These are phyloP conservation scores for Lachancea sp. DNA, from an alignment of 805 yeast species.

Conservation along the genomic window DNA sequence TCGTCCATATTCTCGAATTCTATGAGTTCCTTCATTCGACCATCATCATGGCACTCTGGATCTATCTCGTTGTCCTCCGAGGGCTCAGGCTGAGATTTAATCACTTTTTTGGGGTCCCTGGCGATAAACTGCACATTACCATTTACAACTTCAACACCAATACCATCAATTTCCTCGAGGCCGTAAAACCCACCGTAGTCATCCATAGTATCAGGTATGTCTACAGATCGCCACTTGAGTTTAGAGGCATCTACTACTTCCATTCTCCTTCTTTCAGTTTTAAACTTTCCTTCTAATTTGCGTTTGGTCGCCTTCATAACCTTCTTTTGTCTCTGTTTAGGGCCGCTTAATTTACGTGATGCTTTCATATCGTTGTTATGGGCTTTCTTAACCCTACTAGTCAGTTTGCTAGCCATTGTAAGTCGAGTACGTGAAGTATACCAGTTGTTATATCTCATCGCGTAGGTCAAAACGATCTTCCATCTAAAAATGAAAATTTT, in stretches of 20 bases:
- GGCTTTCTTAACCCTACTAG: background rate
- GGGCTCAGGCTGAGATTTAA: slow-evolving; percentile 4
- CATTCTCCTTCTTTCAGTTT: background rate
- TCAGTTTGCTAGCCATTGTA: slow-evolving; percentile 1
- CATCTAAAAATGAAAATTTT: slow-evolving; percentile 1
- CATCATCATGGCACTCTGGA: slow-evolving; percentile 13
- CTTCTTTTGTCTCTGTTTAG: slow-evolving; percentile 5
- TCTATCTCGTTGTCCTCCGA: slow-evolving; percentile 12
- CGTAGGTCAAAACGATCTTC: background rate
- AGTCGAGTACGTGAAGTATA: background rate
- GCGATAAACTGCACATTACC: slow-evolving; percentile 61
- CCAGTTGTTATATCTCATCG: background rate
- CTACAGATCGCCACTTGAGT: slow-evolving; percentile 74
- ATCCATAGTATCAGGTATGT: slow-evolving; percentile 73
- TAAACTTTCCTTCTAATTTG: background rate
- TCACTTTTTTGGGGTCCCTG: slow-evolving; percentile 30
- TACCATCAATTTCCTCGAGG: slow-evolving; percentile 90
- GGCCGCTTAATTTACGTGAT: background rate
- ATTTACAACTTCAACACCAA: slow-evolving; percentile 65
- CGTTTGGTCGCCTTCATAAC: slow-evolving; percentile 1
- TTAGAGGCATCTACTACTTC: slow-evolving; percentile 40
- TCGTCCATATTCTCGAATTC: slow-evolving; percentile 32
- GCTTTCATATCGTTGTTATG: background rate
- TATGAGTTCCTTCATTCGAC: slow-evolving; percentile 17
- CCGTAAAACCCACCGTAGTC: slow-evolving; percentile 92